phyloP scores from a whole-genome alignment of 306 rosid genomes.

The Cicer pinnatifidum region DNA sequence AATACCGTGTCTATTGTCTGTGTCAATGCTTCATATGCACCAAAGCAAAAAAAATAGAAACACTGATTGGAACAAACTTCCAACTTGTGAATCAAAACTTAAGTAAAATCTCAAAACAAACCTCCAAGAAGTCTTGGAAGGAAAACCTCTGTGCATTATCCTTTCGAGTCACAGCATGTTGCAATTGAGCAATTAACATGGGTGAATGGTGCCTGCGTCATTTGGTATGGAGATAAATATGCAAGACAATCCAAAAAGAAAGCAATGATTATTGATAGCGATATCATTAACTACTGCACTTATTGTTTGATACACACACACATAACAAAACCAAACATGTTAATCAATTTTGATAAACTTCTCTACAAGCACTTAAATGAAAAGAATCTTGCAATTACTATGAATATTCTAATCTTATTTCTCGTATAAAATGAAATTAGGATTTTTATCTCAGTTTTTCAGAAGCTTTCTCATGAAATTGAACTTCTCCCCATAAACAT shows the following conservation, averaged over 20 bases:
- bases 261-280: constrained; percentile 23
- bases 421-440: neutral
- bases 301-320: neutral
- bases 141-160: constrained; percentile 68
- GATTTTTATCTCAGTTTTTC: neutral
- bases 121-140: constrained; percentile 80
- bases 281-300: constrained; percentile 19
- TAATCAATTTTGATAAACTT: neutral
- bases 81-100: constrained; percentile 24
- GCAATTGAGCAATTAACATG: constrained; percentile 88
- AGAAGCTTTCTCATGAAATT: neutral
- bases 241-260: constrained; percentile 37
- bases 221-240: constrained; percentile 39
- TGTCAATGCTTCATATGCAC: neutral
- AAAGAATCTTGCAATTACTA: neutral
- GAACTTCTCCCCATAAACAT: neutral
- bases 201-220: constrained; percentile 77
- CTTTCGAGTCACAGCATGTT: constrained; percentile 88
- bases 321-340: neutral
- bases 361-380: neutral
- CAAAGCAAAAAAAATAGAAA: constrained; percentile 35
- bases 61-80: neutral
- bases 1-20: too few species aligned
- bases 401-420: neutral
- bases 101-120: constrained; percentile 41